phyloP scores from a whole-genome alignment of 2,329 filamentous ascomycete genomes.

The Fusarium sp. region DNA sequence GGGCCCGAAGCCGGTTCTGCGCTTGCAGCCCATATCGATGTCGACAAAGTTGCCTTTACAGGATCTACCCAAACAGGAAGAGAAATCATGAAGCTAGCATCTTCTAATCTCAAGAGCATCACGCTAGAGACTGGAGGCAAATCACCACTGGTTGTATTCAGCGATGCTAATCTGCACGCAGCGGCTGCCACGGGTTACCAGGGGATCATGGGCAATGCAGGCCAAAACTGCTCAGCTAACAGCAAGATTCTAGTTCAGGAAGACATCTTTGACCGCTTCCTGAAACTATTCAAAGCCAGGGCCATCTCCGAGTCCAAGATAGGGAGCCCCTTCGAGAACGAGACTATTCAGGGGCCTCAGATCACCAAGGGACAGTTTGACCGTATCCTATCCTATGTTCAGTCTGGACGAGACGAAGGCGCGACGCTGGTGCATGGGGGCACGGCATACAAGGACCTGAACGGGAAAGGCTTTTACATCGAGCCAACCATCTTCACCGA shows the following conservation, averaged over 20 bases:
- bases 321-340: not conserved
- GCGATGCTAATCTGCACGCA: not conserved
- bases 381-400: not conserved
- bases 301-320: not conserved
- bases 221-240: not conserved
- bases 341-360: not conserved
- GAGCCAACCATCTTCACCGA: not conserved
- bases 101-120: too few species aligned
- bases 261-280: not conserved
- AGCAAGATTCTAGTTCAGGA: not conserved
- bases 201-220: conserved; percentile 1
- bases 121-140: not conserved
- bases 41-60: not conserved
- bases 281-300: not conserved
- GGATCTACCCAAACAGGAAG: not conserved
- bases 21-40: not conserved
- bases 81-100: not conserved
- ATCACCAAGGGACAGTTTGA: not conserved
- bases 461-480: not conserved
- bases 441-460: not conserved
- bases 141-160: not conserved
- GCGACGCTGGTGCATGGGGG: not conserved
- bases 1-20: not conserved
- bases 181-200: not conserved
- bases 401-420: not conserved